phyloP scores from a whole-genome alignment of 2,329 filamentous ascomycete genomes.

The Diplodia sapinea region DNA sequence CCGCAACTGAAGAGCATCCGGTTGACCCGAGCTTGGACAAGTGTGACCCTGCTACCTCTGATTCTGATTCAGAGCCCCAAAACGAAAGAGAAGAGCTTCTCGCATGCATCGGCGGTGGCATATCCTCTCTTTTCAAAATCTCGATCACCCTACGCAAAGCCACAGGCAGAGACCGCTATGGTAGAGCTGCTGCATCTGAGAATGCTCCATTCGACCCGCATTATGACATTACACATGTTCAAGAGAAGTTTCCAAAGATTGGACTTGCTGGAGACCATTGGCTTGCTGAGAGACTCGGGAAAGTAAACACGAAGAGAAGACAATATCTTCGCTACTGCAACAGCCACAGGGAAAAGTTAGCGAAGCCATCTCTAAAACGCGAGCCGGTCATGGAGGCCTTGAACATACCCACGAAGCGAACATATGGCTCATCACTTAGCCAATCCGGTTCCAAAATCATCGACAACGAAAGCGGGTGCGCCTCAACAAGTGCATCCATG shows the following conservation, averaged over 20 bases:
- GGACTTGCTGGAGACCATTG: background rate
- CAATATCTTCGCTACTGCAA: too few species aligned
- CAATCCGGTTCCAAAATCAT: too few species aligned
- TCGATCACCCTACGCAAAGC: background rate
- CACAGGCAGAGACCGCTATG: background rate
- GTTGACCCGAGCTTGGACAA: fast-evolving
- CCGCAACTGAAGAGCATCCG: too few species aligned
- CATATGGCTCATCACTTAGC: too few species aligned
- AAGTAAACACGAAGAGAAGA: too few species aligned
- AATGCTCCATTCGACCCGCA: background rate
- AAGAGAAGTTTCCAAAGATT: background rate
- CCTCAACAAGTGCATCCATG: too few species aligned
- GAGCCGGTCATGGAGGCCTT: too few species aligned
- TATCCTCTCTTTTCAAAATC: background rate
- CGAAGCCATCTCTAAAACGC: too few species aligned
- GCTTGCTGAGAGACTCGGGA: background rate
- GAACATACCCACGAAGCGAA: too few species aligned
- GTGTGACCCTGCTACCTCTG: background rate
- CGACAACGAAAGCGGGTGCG: too few species aligned
- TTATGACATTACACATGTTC: background rate
- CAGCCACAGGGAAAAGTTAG: too few species aligned
- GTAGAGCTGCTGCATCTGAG: background rate
- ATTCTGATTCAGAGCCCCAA: background rate
- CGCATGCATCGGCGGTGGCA: background rate
- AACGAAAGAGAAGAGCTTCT: background rate